Evolutionary conservation across 2,329 filamentous ascomycete genomes (phyloP).

Genomic region (Macroventuria anomochaeta): DNA sequence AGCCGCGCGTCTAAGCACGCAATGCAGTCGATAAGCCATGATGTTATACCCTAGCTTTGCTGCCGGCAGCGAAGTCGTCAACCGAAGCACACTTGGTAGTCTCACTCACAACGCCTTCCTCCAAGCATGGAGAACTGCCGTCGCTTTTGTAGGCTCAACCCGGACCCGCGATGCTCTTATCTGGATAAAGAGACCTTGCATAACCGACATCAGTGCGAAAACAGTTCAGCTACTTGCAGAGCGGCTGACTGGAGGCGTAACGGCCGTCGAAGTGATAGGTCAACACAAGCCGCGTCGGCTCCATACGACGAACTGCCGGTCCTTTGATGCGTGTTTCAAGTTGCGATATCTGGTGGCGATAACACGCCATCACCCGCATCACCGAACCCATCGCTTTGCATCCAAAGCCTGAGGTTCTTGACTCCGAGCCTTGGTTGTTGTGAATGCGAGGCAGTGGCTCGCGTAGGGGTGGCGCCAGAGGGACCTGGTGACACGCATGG

Average conservation of each 20-base stretch:
- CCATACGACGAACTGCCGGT: conserved; percentile 1
- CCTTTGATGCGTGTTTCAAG: background rate
- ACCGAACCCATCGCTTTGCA: background rate
- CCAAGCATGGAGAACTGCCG: background rate
- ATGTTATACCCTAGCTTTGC: background rate
- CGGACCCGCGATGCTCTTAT: background rate
- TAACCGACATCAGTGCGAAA: background rate
- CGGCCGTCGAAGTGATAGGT: background rate
- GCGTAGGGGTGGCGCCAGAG: background rate
- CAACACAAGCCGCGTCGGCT: background rate
- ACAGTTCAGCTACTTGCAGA: background rate
- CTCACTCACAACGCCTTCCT: background rate
- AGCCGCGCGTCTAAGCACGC: background rate
- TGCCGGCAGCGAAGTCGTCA: background rate
- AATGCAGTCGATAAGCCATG: background rate
- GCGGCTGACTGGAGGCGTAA: background rate
- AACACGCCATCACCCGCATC: conserved; percentile 3
- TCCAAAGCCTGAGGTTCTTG: background rate
- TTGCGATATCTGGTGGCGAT: conserved; percentile 4
- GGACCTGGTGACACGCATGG: background rate
- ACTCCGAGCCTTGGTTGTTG: background rate
- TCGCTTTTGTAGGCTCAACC: background rate
- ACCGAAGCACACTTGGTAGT: background rate
- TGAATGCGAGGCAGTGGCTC: background rate
- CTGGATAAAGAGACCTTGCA: conserved; percentile 2